phyloP scores from a whole-genome alignment of 2,329 filamentous ascomycete genomes.

The Xylaria digitata region DNA sequence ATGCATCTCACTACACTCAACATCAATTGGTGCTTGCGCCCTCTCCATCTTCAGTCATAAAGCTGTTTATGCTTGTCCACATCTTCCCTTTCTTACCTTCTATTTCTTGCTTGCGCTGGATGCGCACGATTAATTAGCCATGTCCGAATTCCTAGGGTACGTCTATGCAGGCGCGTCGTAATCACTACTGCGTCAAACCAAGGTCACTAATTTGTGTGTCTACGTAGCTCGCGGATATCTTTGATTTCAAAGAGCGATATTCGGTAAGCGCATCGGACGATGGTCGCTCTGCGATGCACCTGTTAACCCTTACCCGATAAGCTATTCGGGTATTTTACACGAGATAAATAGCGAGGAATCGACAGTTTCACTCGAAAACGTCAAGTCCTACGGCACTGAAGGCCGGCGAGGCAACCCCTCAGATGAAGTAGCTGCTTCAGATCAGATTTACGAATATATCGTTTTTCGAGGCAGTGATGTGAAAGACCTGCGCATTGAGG shows the following conservation, averaged over 20 bases:
- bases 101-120: constrained; percentile 40
- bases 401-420: constrained; percentile 81
- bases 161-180: constrained; percentile 34
- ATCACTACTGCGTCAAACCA: background rate
- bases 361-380: constrained; percentile 96
- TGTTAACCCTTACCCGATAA: constrained; percentile 56
- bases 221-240: constrained; percentile 84
- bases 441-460: constrained; percentile 97
- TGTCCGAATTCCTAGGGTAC: constrained; percentile 72
- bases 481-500: constrained; percentile 95
- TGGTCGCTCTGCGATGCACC: constrained; percentile 28
- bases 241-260: constrained; percentile 98
- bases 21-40: constrained; percentile 34
- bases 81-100: constrained; percentile 30
- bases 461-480: constrained; percentile 98
- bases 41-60: constrained; percentile 19
- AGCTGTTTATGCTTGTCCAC: constrained; percentile 8
- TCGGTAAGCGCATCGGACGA: constrained; percentile 70
- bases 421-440: constrained; percentile 85
- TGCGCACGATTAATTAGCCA: constrained; percentile 49
- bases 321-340: constrained; percentile 94
- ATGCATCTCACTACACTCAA: constrained; percentile 26
- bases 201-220: constrained; percentile 37
- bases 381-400: constrained; percentile 93
- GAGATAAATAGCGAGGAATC: constrained; percentile 98